Percentiles rank a stretch among this genome's conserved stretches.
Evolutionary conservation across 2,329 filamentous ascomycete genomes (phyloP).

Genomic region (Stenocarpella maydis): DNA sequence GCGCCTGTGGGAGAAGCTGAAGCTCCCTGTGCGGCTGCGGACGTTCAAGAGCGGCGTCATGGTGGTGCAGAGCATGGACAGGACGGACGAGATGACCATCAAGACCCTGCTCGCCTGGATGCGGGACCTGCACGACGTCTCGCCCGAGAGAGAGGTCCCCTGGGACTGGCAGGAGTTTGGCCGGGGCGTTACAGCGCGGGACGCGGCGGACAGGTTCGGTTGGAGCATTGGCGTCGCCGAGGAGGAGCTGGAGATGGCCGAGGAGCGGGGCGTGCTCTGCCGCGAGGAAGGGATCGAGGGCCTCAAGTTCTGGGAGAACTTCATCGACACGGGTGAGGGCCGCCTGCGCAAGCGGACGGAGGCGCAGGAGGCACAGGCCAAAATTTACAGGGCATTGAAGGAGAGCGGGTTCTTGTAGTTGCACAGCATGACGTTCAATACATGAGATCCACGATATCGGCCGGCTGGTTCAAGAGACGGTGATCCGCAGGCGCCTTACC

Average conservation of each 20-base stretch:
- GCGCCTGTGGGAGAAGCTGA: slow-evolving; percentile 85
- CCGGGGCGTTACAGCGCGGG: slow-evolving; percentile 86
- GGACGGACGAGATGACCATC: slow-evolving; percentile 91
- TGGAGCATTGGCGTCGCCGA: slow-evolving; percentile 97
- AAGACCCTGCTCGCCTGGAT: slow-evolving; percentile 80
- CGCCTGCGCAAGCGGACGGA: slow-evolving; percentile 42
- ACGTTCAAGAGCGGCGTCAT: slow-evolving; percentile 94
- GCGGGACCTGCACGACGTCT: slow-evolving; percentile 71
- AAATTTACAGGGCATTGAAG: slow-evolving; percentile 53
- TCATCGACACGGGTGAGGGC: slow-evolving; percentile 58
- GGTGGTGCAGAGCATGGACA: slow-evolving; percentile 87
- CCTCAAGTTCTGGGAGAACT: slow-evolving; percentile 92
- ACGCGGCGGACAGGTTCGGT: slow-evolving; percentile 87
- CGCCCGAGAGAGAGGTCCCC: slow-evolving; percentile 68
- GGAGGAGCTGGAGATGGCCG: slow-evolving; percentile 96
- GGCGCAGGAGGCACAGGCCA: slow-evolving; percentile 49
- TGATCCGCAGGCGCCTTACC: background rate
- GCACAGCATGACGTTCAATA: background rate
- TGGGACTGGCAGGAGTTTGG: slow-evolving; percentile 86
- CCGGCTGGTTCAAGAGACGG: background rate
- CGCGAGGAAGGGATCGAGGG: slow-evolving; percentile 93
- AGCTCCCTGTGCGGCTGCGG: slow-evolving; percentile 84
- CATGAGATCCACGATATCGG: background rate
- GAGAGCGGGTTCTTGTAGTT: slow-evolving; percentile 51
- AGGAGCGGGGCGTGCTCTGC: slow-evolving; percentile 86